Evolutionary conservation across 495 filamentous ascomycete species (phyloP).

Genomic region (Rostrohypoxylon terebratum): DNA sequence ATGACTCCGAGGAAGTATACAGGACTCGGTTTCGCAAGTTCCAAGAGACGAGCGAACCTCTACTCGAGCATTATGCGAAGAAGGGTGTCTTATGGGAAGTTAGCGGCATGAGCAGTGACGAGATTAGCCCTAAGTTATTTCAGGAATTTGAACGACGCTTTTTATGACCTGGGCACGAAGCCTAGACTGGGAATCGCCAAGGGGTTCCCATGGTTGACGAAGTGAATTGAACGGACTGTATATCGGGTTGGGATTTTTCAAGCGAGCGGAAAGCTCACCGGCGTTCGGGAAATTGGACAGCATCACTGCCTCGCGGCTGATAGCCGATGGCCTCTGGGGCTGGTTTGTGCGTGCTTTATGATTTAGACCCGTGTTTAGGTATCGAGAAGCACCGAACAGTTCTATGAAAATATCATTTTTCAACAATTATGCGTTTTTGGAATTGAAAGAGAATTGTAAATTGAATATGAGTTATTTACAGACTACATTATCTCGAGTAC

Average conservation of each 20-base stretch:
- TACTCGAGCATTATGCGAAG: conserved; percentile 88
- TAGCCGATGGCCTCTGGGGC: conserved; percentile 6
- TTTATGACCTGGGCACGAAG: conserved; percentile 43
- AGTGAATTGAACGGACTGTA: conserved; percentile 23
- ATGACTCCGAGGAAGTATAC: conserved; percentile 91
- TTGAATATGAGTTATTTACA: background rate
- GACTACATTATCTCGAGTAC: background rate
- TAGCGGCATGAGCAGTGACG: conserved; percentile 86
- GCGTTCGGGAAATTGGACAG: conserved; percentile 28
- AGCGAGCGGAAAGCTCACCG: conserved; percentile 16
- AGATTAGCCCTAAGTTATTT: conserved; percentile 89
- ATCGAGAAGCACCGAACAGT: conserved; percentile 19
- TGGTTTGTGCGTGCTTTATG: conserved; percentile 19
- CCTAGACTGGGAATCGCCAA: background rate
- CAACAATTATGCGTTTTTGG: conserved; percentile 17
- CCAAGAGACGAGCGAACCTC: conserved; percentile 82
- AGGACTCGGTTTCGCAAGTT: conserved; percentile 81
- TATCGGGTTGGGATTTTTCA: conserved; percentile 23
- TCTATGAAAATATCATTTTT: conserved; percentile 16
- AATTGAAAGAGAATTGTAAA: background rate
- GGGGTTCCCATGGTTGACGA: background rate
- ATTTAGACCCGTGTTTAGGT: conserved; percentile 18
- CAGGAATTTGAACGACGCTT: conserved; percentile 84
- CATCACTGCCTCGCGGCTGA: background rate
- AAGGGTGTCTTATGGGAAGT: conserved; percentile 91